Evolutionary conservation across 78 protist genomes (phyloP).

Genomic region (Dictyostelium discoideum): dicty_2.7 NC_007088.5:3174501-3175000

Average conservation of each 20-base stretch:
- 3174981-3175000: not conserved
- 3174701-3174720: too few relatives aligned
- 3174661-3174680: too few relatives aligned
- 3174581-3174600: slow-evolving; percentile 95
- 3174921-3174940: not conserved
- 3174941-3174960: not conserved
- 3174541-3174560: slow-evolving; percentile 91
- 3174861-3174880: too few relatives aligned
- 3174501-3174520: slow-evolving; percentile 96
- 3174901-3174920: too few relatives aligned
- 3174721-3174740: too few relatives aligned
- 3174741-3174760: not conserved
- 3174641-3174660: not conserved
- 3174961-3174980: not conserved
- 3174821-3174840: too few relatives aligned
- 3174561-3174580: slow-evolving; percentile 98
- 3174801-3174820: not conserved
- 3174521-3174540: slow-evolving; percentile 96
- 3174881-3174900: too few relatives aligned
- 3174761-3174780: not conserved
- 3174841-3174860: too few relatives aligned
- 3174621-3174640: slow-evolving; percentile 37
- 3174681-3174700: too few relatives aligned
- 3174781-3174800: too few relatives aligned
- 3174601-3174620: slow-evolving; percentile 96